Evolutionary conservation across 2,329 filamentous ascomycete genomes (phyloP).

Genomic region (Ascochyta viciae-villosae): DNA sequence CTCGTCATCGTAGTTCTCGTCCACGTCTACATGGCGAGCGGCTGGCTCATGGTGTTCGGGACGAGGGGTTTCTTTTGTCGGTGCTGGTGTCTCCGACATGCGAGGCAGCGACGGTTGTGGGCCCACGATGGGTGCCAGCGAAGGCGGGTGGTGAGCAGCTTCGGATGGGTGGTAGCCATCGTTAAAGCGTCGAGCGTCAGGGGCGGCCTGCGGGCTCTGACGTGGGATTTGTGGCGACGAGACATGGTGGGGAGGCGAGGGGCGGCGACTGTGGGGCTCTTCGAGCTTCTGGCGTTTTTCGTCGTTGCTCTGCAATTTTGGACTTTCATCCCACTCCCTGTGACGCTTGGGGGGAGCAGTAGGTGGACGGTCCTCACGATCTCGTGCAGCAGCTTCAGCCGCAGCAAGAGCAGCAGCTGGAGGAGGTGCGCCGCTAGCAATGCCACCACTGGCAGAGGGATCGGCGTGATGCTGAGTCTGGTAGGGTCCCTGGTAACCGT

Average conservation of each 20-base stretch:
- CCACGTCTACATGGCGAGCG: constrained; percentile 93
- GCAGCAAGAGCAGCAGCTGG: constrained; percentile 71
- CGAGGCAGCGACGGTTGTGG: constrained; percentile 56
- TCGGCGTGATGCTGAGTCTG: constrained; percentile 71
- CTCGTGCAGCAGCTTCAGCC: constrained; percentile 71
- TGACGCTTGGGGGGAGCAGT: constrained; percentile 80
- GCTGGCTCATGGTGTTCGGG: constrained; percentile 74
- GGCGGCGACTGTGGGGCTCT: constrained; percentile 78
- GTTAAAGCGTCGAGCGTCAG: constrained; percentile 68
- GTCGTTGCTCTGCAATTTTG: constrained; percentile 83
- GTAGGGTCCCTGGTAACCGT: constrained; percentile 83
- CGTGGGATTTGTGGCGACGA: constrained; percentile 68
- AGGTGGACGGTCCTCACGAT: constrained; percentile 74
- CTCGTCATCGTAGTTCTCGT: constrained; percentile 97
- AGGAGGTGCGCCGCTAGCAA: constrained; percentile 72
- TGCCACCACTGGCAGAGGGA: constrained; percentile 62
- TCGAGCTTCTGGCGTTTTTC: constrained; percentile 87
- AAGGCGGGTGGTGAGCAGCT: constrained; percentile 82
- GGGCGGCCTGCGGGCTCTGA: constrained; percentile 73
- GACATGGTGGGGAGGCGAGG: constrained; percentile 56
- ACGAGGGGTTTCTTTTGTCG: constrained; percentile 33
- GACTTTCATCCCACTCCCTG: constrained; percentile 90
- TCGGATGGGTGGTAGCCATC: constrained; percentile 92
- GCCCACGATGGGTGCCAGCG: constrained; percentile 59
- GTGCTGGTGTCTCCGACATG: constrained; percentile 51